Conservation (phyloP, 2,329 filamentous ascomycete species). For the Aspergillus luchuensis region DNA sequence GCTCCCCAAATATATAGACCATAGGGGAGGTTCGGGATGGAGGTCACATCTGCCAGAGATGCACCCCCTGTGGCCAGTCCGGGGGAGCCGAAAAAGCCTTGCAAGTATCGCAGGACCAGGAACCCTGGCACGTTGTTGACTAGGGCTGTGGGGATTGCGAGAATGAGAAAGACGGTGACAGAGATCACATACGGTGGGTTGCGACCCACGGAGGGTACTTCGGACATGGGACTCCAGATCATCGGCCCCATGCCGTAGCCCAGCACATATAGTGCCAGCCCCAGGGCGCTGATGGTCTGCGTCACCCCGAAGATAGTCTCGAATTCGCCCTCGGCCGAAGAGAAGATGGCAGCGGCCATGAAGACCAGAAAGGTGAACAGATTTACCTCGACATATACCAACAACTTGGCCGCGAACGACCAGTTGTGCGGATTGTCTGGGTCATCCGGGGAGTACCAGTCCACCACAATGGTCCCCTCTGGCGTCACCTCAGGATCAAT, state of each 20-base stretch:
- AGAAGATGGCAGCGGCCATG: background rate
- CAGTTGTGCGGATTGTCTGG: constrained; percentile 3
- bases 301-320: background rate
- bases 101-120: constrained; percentile 64
- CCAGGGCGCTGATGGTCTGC: background rate
- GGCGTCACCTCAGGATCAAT: background rate
- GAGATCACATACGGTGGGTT: constrained; percentile 67
- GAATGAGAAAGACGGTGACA: constrained; percentile 65
- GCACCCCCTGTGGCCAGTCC: constrained; percentile 11
- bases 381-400: background rate
- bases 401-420: background rate
- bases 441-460: background rate
- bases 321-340: background rate
- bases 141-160: constrained; percentile 63
- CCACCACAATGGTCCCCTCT: background rate
- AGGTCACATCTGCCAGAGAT: background rate
- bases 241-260: constrained; percentile 53
- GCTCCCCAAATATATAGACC: constrained; percentile 3
- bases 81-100: constrained; percentile 57
- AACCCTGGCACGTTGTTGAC: constrained; percentile 63
- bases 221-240: constrained; percentile 65
- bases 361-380: background rate
- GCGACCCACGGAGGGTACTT: constrained; percentile 66
- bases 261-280: background rate
- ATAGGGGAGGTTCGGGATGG: constrained; percentile 12